phyloP scores from a whole-genome alignment of 2,329 filamentous ascomycete species.

The Colletotrichum ledebouriae region DNA sequence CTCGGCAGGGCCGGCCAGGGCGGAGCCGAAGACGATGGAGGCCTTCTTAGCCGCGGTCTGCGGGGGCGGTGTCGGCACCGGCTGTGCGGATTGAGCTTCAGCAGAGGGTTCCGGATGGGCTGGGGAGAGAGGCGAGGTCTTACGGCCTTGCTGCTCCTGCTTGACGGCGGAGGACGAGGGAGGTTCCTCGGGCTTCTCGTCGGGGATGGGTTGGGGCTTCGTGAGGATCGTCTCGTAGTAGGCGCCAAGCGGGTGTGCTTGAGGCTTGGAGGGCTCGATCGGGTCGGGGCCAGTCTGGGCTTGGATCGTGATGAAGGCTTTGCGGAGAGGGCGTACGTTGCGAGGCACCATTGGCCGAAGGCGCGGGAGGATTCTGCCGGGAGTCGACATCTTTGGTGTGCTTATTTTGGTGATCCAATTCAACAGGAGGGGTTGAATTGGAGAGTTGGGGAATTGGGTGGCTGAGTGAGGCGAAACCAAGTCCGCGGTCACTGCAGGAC shows the following conservation, averaged over 20 bases:
- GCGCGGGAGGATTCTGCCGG: slow-evolving; percentile 49
- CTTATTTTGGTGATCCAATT: slow-evolving; percentile 14
- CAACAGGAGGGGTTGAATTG: slow-evolving; percentile 19
- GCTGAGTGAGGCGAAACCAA: slow-evolving; percentile 33
- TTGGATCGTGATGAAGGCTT: slow-evolving; percentile 48
- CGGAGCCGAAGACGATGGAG: slow-evolving; percentile 84
- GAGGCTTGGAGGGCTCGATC: slow-evolving; percentile 50
- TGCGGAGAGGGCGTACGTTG: slow-evolving; percentile 47
- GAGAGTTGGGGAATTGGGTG: slow-evolving; percentile 21
- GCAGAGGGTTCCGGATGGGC: slow-evolving; percentile 41
- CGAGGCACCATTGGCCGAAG: slow-evolving; percentile 49
- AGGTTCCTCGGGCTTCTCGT: slow-evolving; percentile 59
- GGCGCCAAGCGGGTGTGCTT: slow-evolving; percentile 63
- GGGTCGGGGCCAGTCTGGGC: slow-evolving; percentile 47
- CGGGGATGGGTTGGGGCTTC: slow-evolving; percentile 57
- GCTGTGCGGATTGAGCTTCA: slow-evolving; percentile 43
- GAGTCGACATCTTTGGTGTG: slow-evolving; percentile 49
- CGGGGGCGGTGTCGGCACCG: slow-evolving; percentile 54
- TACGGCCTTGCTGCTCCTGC: slow-evolving; percentile 45
- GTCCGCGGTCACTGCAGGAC: slow-evolving; percentile 32
- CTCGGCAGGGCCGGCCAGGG: slow-evolving; percentile 80
- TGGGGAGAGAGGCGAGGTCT: slow-evolving; percentile 43
- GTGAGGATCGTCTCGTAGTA: slow-evolving; percentile 72
- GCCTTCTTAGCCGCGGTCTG: slow-evolving; percentile 67
- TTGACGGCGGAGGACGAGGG: slow-evolving; percentile 54